Conservation (phyloP, 2,329 filamentous ascomycete genomes). For the Dryadomyces quercus-mongolicae region DNA sequence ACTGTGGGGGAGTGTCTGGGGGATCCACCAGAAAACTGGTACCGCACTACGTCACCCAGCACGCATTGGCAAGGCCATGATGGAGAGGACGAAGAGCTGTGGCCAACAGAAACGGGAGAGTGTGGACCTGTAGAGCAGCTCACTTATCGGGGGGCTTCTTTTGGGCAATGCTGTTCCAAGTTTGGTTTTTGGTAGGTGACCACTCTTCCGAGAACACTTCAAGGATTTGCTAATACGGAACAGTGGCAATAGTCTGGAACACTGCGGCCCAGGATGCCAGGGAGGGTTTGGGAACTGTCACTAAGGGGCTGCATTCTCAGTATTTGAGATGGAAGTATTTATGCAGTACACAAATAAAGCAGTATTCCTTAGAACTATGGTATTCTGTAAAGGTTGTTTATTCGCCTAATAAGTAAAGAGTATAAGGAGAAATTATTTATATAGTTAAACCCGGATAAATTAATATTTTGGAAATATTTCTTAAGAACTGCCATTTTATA, state of each 20-base stretch:
- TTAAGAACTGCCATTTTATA: no score
- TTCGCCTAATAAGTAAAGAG: no score
- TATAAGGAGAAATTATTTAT: no score
- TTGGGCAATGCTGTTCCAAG: slow-evolving; percentile 8
- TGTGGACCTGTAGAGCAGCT: slow-evolving; percentile 2
- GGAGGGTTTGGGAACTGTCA: background rate
- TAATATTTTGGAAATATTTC: no score
- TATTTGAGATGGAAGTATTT: background rate
- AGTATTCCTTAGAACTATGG: background rate
- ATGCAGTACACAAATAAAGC: background rate
- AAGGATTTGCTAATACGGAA: background rate
- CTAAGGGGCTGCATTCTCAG: background rate
- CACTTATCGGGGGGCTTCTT: slow-evolving; percentile 3
- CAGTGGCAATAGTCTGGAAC: background rate
- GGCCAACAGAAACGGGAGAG: background rate
- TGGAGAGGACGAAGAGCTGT: background rate
- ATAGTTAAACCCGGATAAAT: no score
- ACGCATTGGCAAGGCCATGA: background rate
- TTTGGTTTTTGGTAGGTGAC: slow-evolving; percentile 5
- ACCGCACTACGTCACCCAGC: slow-evolving; percentile 21
- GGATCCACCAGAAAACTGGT: slow-evolving; percentile 38
- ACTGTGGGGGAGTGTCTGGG: slow-evolving; percentile 44
- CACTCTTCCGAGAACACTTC: background rate
- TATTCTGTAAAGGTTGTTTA: no score
- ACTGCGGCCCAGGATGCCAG: background rate